Evolutionary conservation across 768 basidiomycete species (phyloP), one percentile per base, ranked within the genome.

Genomic region (Goffeauzyma gilvescens): DNA sequence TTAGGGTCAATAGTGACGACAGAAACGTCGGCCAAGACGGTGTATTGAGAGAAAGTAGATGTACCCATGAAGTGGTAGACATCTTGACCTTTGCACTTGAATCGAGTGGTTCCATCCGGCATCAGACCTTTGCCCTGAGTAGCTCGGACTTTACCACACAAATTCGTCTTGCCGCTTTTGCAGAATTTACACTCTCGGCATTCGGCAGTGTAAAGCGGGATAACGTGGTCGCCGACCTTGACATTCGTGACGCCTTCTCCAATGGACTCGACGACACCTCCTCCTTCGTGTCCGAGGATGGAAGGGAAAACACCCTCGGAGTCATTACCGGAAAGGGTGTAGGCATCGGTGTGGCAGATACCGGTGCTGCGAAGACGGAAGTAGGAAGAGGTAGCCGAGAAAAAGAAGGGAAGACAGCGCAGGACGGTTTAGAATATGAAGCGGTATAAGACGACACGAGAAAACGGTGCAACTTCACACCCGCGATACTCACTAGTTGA

Each of bases 41-140:
- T 93, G 70, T 96, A 98, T 63, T 96, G 89, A n/a, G 90, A 93
- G 70, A 98, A 98, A 2, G 93, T 90, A 24, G 90, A 96, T 21
- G 81, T 85, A 32, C 93, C 93, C 93, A 96, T 98, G 56, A 98
- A 98, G 64, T 96, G 90, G 59, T 77, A 71, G 53, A 98, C 72
- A 34, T 77, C 70, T 65, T 90, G 67, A 24, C 89, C 93, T 45
- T 81, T 81, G 66, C 77, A 75, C 38, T 75, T 79, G 76, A 98
- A 98, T 37, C 93, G 83, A 38, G 71, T 72, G 8, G 77, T 78
- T 42, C 72, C 75, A 57, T 96, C 86, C 25, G 90, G 84, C 89
- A 98, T 93, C 18, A 90, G 59, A 41, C 93, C 93, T 60, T 81
- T 72, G 13, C 93, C 93, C 63, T 93, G 89, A 25, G 59, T 64